Evolutionary conservation across 2,329 filamentous ascomycete genomes (phyloP), one percentile per base, ranked within the genome.

Genomic region (Aphanoascus verrucosus): DNA sequence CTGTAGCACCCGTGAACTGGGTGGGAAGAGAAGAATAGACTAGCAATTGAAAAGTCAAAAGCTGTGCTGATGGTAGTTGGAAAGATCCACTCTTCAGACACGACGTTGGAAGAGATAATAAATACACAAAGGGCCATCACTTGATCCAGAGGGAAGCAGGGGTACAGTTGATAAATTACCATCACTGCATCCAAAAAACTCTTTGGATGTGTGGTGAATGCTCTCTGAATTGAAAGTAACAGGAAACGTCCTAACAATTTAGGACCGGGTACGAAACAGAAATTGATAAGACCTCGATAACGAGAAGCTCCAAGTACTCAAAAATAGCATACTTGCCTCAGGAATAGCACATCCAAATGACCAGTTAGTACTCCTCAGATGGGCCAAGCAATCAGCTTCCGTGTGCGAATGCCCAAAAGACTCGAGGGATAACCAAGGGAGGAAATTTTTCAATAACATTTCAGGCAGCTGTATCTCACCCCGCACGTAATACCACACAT

Each of bases 1-100:
- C 74, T 0, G 59, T 68, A 11, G 64, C 69, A 0, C 71, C 71
- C 1, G 67, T 73, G 9, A 1, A 74, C 31, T 28, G 45, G 34
- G 34, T 48, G 32, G 17, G 23, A n/a, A 11, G 45, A 8, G 14
- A 28, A 34, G 23, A n/a, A 12, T 44, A 45, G n/a, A 44, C 17
- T 11, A 11, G 9, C 17, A 3, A 50, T 38, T 34, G 2, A 9
- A 5, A 9, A 41, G 2, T n/a, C 28, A 14, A 14, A 49, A 38
- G 43, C n/a, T n/a, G n/a, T 19, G n/a, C 2, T 14, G 28, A 37
- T 9, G 20, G 12, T n/a, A 37, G 19, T n/a, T n/a, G 38, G 12
- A 42, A 28, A 42, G 41, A 5, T 9, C 19, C 2, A 23, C 15
- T 9, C 7, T 42, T 2, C 14, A 45, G 5, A 45, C 23, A 4